These are phyloP conservation scores for Cucurbita moschata DNA, from an alignment of 306 rosid genomes.

Conservation along the genomic window DNA sequence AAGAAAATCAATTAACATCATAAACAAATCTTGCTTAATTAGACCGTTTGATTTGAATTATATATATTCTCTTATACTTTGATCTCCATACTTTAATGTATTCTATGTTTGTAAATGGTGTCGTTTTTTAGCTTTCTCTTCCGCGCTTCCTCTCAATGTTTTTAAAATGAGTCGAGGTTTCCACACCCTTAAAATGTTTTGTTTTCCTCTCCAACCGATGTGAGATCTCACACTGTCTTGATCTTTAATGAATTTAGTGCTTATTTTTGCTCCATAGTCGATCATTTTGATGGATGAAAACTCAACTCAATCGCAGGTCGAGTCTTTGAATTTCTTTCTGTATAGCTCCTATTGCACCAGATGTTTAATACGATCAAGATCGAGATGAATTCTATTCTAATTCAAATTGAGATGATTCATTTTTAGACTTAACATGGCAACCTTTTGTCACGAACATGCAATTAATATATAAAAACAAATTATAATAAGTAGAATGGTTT, in stretches of 20 bases:
- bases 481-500: not conserved
- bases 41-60: not conserved
- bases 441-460: not conserved
- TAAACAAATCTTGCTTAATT: not conserved
- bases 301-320: rapidly evolving
- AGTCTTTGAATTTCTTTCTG: not conserved
- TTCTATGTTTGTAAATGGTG: too few species aligned
- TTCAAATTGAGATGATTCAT: too few species aligned
- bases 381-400: too few species aligned
- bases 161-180: too few species aligned
- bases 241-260: not conserved
- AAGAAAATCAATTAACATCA: not conserved
- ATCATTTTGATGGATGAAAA: not conserved
- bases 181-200: too few species aligned
- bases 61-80: too few species aligned
- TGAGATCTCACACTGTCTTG: too few species aligned
- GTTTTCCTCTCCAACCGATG: too few species aligned
- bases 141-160: too few species aligned
- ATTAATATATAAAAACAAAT: not conserved
- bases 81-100: too few species aligned
- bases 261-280: too few species aligned
- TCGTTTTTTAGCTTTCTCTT: too few species aligned
- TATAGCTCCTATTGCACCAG: rapidly evolving
- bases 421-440: not conserved
- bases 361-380: not conserved